Evolutionary conservation across 1,139 yeast species (phyloP), one percentile per base, ranked within the genome.

Genomic region (Yamadazyma pseudoaaseri): DNA sequence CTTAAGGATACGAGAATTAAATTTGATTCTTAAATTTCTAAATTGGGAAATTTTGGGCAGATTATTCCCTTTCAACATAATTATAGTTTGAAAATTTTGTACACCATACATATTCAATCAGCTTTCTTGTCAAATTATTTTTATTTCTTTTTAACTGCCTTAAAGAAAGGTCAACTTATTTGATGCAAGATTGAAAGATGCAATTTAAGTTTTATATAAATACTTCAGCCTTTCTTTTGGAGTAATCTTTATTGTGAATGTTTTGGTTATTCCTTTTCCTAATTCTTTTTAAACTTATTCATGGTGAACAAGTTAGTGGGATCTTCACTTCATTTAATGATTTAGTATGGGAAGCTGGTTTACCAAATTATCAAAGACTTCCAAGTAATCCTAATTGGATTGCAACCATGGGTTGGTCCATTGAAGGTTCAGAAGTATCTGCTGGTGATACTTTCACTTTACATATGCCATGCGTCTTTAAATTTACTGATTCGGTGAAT

Each of bases 381-480:
- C 36, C 38, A 3, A 16, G 26, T 10, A 30, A 31, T 16, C 59
- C 60, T 1, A 49, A 42, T 40, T 61, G 65, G 65, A 29, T 35
- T 9, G 58, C 56, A 2, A 39, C 45, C 1, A 34, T 61, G 12
- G 34, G 38, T 3, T 62, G 67, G 67, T 22, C 30, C 1, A 42
- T 62, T 6, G 31, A 36, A 8, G 56, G 56, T n/a, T 16, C 47
- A 4, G 34, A 43, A 1, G 48, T 52, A 3, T 22, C 33, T 2
- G 36, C 62, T 0, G 65, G 65, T n/a, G 68, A 62, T 38, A 59
- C 66, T 6, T 61, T 62, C 43, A 45, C 56, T 1, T 53, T 62
- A 32, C 35, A 35, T 11, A 39, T 62, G 43, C 65, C 65, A 3
- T 51, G 62, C 45, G 66, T 57, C 3, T 61, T 49, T 39, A 58